Conservation (phyloP, 2,329 filamentous ascomycete genomes). For the Rutstroemia sp. region DNA sequence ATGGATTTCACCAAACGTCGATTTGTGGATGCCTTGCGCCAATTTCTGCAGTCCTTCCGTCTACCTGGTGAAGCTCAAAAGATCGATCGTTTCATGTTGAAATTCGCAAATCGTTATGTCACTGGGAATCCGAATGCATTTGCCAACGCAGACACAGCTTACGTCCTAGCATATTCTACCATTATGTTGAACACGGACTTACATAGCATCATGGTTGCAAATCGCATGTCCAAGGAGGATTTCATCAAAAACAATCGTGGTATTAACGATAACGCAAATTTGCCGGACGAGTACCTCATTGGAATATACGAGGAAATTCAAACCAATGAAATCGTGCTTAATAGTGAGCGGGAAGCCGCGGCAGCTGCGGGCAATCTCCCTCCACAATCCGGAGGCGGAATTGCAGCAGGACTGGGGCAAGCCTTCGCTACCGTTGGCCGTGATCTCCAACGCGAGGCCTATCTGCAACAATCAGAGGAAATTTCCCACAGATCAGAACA, state of each 20-base stretch:
- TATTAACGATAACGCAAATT: conserved; percentile 92
- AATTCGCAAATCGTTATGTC: conserved; percentile 95
- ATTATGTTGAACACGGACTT: conserved; percentile 95
- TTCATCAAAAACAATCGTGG: conserved; percentile 99
- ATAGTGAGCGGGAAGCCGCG: conserved; percentile 84
- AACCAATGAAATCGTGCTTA: conserved; percentile 86
- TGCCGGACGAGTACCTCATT: conserved; percentile 86
- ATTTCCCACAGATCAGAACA: conserved; percentile 70
- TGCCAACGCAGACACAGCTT: conserved; percentile 95
- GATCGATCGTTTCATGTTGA: conserved; percentile 98
- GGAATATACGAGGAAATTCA: conserved; percentile 90
- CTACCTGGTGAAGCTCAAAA: conserved; percentile 95
- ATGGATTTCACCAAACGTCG: conserved; percentile 92
- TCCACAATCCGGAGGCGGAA: conserved; percentile 53
- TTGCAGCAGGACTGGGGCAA: conserved; percentile 78
- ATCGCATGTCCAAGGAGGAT: conserved; percentile 90
- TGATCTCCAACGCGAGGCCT: conserved; percentile 86
- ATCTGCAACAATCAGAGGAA: conserved; percentile 90
- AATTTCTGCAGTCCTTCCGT: conserved; percentile 91
- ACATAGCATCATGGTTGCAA: conserved; percentile 77
- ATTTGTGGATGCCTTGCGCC: conserved; percentile 85
- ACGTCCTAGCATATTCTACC: conserved; percentile 91
- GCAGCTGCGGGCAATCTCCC: conserved; percentile 64
- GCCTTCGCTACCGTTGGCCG: conserved; percentile 87
- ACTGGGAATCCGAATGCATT: conserved; percentile 94